A percentile compares a stretch with the other conserved stretches of the same genome.
phyloP scores from a whole-genome alignment of 768 basidiomycete genomes.

The Pleurotus tuoliensis region DNA sequence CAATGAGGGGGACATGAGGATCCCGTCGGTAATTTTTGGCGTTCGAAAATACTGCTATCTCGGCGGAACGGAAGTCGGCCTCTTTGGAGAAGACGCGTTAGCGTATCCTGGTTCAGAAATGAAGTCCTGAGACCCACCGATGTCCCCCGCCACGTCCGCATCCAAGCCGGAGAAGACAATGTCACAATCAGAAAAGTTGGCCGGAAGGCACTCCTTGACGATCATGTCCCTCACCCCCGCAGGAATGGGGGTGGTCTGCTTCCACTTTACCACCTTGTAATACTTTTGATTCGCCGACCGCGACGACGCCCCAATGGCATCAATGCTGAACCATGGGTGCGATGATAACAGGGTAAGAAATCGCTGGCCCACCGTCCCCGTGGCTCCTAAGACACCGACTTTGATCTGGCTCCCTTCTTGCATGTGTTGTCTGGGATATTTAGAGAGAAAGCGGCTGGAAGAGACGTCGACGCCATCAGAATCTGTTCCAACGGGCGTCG shows the following conservation, averaged over 20 bases:
- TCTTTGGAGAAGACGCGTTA: conserved; percentile 43
- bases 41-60: conserved; percentile 93
- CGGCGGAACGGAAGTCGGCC: conserved; percentile 77
- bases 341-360: conserved; percentile 84
- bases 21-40: conserved; percentile 96
- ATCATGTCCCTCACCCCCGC: conserved; percentile 51
- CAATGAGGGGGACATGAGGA: conserved; percentile 89
- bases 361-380: conserved; percentile 93
- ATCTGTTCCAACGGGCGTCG: conserved; percentile 4
- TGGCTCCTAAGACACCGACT: conserved; percentile 84
- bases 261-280: conserved; percentile 75
- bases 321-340: conserved; percentile 89
- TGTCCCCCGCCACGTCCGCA: conserved; percentile 90
- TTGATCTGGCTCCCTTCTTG: conserved; percentile 23
- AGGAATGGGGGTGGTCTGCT: conserved; percentile 79
- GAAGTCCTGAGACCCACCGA: conserved; percentile 51
- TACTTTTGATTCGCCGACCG: conserved; percentile 87
- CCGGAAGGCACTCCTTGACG: conserved; percentile 74
- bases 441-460: conserved; percentile 24
- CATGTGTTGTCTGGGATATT: conserved; percentile 33
- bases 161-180: conserved; percentile 97
- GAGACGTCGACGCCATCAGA: conserved; percentile 23
- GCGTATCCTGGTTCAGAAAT: not conserved
- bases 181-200: conserved; percentile 74
- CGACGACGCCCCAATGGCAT: conserved; percentile 84